Base-by-base conservation (phyloP, 257 asterid genomes). In the Hygrophila difformis region DNA sequence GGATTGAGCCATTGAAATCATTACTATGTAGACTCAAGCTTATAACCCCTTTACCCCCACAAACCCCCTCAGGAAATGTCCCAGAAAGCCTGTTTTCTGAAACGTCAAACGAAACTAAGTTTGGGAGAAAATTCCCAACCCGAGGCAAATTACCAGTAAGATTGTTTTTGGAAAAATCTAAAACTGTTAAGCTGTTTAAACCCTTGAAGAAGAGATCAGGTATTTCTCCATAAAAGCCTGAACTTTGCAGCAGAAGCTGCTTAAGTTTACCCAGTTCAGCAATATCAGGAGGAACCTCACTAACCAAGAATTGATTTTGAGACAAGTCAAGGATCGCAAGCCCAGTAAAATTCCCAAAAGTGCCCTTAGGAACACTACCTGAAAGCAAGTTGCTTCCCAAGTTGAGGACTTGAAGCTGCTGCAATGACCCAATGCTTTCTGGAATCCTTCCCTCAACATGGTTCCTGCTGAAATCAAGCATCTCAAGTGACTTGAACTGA, bases 361-460 rank as follows among this genome's bases (percentile, higher is more conserved):
- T n/a, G 62, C 66, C 72, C 49, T 18, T 7, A 0, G 86, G 89
- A 57, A 79, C 73, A 51, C 57, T 57, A 56, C 94, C 94, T 48
- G 96, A 76, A 4, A 86, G 73, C 61, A 82, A 74, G 56, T 86
- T 86, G 57, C 73, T 72, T 17, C 75, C 87, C 64, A 86, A 49
- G 67, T 76, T 77, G 17, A 86, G 66, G 56, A 82, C 79, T 52
- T 52, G 60, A 56, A 86, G 84, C 61, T 57, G 62, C 54, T 51
- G 63, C 66, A 82, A 39, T 19, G 62, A 66, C 13, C 86, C 96
- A 16, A 86, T 76, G 61, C 62, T 53, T 47, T 68, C 81, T 39
- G 94, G 96, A 71, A 86, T 79, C 34, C 63, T 68, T 20, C 93
- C 94, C 61, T 82, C 84, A 44, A 86, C 46, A 29, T 77, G 96